Conservation (phyloP, 2,329 filamentous ascomycete genomes). For the Macrophomina tecta region DNA sequence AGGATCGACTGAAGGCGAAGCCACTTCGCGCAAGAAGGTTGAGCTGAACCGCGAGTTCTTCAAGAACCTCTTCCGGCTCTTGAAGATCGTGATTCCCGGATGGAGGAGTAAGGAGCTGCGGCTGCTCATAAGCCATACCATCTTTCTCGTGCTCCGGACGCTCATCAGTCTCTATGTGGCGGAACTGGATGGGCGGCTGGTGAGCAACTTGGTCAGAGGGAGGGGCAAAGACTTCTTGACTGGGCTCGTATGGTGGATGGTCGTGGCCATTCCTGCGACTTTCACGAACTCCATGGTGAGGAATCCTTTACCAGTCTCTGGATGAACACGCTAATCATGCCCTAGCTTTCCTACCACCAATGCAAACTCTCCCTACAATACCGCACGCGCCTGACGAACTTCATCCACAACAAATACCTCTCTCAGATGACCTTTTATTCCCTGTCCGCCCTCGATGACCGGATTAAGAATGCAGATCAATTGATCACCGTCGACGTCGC, state of each 20-base stretch:
- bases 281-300: conserved; percentile 97
- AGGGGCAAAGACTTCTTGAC: conserved; percentile 88
- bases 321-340: conserved; percentile 31
- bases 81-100: conserved; percentile 88
- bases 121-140: conserved; percentile 85
- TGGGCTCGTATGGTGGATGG: conserved; percentile 96
- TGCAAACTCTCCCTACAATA: conserved; percentile 93
- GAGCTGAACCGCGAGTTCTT: conserved; percentile 91
- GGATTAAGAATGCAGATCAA: conserved; percentile 98
- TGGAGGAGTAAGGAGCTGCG: conserved; percentile 88
- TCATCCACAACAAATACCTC: conserved; percentile 94
- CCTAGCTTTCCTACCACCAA: conserved; percentile 90
- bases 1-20: conserved; percentile 43
- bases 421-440: conserved; percentile 99
- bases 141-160: conserved; percentile 89
- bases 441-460: conserved; percentile 90
- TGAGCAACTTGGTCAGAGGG: conserved; percentile 89
- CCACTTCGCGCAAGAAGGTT: conserved; percentile 72
- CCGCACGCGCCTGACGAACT: conserved; percentile 87
- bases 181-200: conserved; percentile 90
- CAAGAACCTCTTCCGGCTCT: conserved; percentile 74
- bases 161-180: conserved; percentile 95
- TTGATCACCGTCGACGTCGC: conserved; percentile 96
- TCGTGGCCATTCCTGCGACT: conserved; percentile 91
- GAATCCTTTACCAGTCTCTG: neutral